These are phyloP conservation scores for Heterobasidion parviporum DNA, from an alignment of 1,284 basidiomycete genomes.

Conservation along the genomic window DNA sequence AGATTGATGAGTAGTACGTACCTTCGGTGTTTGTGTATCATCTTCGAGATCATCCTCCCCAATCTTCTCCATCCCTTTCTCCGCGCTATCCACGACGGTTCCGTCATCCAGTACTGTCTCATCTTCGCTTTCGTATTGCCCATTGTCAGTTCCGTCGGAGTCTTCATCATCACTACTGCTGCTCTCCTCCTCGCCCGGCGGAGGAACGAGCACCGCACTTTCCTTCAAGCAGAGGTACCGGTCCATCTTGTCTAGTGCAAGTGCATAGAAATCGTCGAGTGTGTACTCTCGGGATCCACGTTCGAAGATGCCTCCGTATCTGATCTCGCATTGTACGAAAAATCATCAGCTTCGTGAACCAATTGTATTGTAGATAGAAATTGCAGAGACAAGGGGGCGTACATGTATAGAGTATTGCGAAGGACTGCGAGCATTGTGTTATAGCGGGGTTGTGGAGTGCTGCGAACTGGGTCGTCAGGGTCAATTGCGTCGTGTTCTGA, in stretches of 20 bases:
- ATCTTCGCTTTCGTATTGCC: constrained; percentile 2
- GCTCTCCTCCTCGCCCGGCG: constrained; percentile 10
- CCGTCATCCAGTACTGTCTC: neutral
- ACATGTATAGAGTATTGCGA: constrained; percentile 84
- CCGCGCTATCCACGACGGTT: neutral
- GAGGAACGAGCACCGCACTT: constrained; percentile 7
- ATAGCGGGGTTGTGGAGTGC: constrained; percentile 74
- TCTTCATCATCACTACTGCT: constrained; percentile 4
- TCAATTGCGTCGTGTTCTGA: constrained; percentile 32
- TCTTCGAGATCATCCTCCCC: neutral
- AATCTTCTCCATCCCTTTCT: neutral
- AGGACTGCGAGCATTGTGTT: constrained; percentile 89
- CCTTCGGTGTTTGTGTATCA: neutral
- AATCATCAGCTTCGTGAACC: neutral
- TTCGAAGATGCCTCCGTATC: constrained; percentile 86
- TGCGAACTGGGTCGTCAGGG: constrained; percentile 64
- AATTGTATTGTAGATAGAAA: neutral
- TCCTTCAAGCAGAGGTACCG: constrained; percentile 7
- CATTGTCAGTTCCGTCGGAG: constrained; percentile 6
- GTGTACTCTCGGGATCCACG: constrained; percentile 77
- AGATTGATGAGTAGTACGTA: too few relatives aligned
- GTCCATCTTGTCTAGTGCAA: constrained; percentile 11
- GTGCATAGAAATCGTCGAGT: constrained; percentile 13
- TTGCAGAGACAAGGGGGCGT: constrained; percentile 17
- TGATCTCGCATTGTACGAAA: constrained; percentile 18